Evolutionary conservation across 1,284 basidiomycete genomes (phyloP).

Genomic region (Laetiporus sulphureus): DNA sequence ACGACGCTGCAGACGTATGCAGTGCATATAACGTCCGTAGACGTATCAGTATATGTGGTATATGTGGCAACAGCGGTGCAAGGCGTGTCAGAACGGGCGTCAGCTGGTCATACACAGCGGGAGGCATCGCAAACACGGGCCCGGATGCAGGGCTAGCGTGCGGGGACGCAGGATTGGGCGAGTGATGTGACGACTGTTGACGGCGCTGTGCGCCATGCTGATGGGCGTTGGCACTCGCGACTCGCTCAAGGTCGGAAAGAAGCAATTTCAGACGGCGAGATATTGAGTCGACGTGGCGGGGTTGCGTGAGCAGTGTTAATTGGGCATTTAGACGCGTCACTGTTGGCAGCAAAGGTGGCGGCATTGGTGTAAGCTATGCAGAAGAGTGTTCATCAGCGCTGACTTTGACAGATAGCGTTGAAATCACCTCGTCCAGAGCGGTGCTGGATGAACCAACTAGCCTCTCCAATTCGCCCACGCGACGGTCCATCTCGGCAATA

Average conservation of each 20-base stretch:
- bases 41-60: constrained; percentile 87
- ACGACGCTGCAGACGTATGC: constrained; percentile 77
- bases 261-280: constrained; percentile 91
- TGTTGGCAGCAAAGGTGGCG: constrained; percentile 77
- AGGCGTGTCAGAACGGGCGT: constrained; percentile 79
- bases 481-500: constrained; percentile 69
- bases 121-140: constrained; percentile 29
- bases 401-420: constrained; percentile 1
- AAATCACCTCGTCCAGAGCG: constrained; percentile 62
- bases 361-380: constrained; percentile 53
- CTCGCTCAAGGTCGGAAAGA: constrained; percentile 87
- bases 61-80: constrained; percentile 82
- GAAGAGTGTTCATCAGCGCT: background rate
- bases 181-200: constrained; percentile 14
- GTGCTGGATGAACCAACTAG: constrained; percentile 70
- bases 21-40: constrained; percentile 78
- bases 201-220: constrained; percentile 28
- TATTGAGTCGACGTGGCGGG: constrained; percentile 94
- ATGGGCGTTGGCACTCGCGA: constrained; percentile 46
- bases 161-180: constrained; percentile 9
- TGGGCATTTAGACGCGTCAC: constrained; percentile 81
- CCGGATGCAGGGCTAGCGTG: constrained; percentile 12
- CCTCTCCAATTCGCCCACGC: constrained; percentile 76
- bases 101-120: constrained; percentile 53
- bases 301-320: constrained; percentile 86